Evolutionary conservation across 495 filamentous ascomycete genomes (phyloP).

Genomic region (Thozetella sp.): DNA sequence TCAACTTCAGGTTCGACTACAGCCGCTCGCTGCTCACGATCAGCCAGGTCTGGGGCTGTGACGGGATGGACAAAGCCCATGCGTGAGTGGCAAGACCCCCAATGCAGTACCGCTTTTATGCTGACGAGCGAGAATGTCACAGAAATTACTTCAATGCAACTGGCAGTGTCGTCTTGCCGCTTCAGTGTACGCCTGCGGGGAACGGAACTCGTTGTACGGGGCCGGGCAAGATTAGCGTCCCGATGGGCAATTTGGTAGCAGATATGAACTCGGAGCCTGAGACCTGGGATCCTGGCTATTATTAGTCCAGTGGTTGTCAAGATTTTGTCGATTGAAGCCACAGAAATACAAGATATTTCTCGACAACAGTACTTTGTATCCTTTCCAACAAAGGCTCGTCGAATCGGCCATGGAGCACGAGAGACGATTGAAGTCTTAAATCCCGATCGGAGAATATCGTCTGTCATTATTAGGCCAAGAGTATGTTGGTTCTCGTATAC

Average conservation of each 20-base stretch:
- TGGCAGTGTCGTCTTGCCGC: not conserved
- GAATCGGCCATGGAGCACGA: no score
- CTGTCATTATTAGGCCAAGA: no score
- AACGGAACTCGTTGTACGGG: not conserved
- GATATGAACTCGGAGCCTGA: not conserved
- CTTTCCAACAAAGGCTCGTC: no score
- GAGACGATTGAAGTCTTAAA: no score
- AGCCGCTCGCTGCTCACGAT: not conserved
- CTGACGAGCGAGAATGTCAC: not conserved
- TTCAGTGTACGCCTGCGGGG: not conserved
- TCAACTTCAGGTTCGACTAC: not conserved
- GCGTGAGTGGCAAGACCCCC: not conserved
- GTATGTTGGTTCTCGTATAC: no score
- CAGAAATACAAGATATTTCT: no score
- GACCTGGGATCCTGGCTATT: no score
- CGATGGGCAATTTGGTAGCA: not conserved
- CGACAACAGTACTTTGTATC: no score
- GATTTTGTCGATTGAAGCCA: no score
- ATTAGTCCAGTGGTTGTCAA: no score
- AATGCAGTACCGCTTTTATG: not conserved
- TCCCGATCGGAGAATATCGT: no score
- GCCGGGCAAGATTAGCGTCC: not conserved
- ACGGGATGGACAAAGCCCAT: not conserved
- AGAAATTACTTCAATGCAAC: conserved; percentile 6
- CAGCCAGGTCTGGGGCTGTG: conserved; percentile 1